A percentile compares a stretch with the other conserved stretches of the same genome.
phyloP scores from a whole-genome alignment of 83 land plant genomes.

The Diphasiastrum complanatum region DNA sequence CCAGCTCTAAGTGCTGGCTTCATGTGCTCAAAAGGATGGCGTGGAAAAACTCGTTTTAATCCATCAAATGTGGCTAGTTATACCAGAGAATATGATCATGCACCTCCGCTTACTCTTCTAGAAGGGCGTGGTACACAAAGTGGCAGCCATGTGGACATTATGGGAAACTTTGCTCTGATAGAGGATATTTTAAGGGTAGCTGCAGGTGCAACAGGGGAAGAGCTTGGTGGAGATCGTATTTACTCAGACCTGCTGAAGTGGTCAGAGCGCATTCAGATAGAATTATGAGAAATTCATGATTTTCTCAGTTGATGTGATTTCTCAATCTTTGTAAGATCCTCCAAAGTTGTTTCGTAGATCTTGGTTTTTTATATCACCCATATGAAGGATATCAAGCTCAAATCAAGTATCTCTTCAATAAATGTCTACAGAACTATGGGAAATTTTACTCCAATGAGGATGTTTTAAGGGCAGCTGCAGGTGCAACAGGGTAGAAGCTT shows the following conservation, averaged over 20 bases:
- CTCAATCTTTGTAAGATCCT: too few species aligned
- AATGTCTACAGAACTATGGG: too few species aligned
- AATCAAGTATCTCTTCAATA: too few species aligned
- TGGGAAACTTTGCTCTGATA: slow-evolving; percentile 83
- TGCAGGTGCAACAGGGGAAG: slow-evolving; percentile 67
- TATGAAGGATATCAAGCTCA: too few species aligned
- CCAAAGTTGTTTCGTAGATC: too few species aligned
- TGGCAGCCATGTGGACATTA: slow-evolving; percentile 83
- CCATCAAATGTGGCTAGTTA: slow-evolving; percentile 59
- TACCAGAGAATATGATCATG: slow-evolving; percentile 69
- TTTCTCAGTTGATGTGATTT: too few species aligned
- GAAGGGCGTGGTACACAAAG: slow-evolving; percentile 85
- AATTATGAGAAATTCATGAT: too few species aligned
- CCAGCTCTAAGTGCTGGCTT: slow-evolving; percentile 78
- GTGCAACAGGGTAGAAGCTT: slow-evolving; percentile 54
- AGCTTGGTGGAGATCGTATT: slow-evolving; percentile 65
- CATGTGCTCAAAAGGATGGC: slow-evolving; percentile 91
- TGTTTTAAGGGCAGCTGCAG: slow-evolving; percentile 75
- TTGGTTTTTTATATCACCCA: too few species aligned
- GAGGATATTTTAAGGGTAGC: slow-evolving; percentile 84
- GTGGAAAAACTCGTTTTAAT: slow-evolving; percentile 75
- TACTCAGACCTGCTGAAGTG: slow-evolving; percentile 58
- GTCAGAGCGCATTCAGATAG: slow-evolving; percentile 77
- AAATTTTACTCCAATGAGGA: slow-evolving; percentile 82
- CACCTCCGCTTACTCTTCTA: slow-evolving; percentile 65